Conservation (phyloP, 257 asterid genomes). For the Solanum chiquidenum region DNA sequence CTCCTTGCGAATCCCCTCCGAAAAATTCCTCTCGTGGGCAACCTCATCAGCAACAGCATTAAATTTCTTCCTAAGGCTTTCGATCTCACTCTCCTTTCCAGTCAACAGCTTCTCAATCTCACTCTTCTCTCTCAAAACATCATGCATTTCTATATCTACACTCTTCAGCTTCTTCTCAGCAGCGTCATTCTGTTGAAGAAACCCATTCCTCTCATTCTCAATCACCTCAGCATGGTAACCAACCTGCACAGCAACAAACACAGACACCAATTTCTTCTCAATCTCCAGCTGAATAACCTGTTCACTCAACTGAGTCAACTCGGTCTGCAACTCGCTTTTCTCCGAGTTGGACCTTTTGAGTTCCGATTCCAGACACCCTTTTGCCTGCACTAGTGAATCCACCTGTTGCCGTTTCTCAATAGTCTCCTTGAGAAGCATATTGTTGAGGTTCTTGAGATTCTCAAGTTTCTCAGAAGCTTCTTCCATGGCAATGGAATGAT, state of each 20-base stretch:
- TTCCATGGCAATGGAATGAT: slow-evolving; percentile 19
- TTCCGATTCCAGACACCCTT: slow-evolving; percentile 35
- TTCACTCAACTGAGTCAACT: slow-evolving; percentile 36
- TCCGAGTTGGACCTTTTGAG: slow-evolving; percentile 39
- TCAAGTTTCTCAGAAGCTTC: slow-evolving; percentile 36
- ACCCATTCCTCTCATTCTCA: slow-evolving; percentile 14
- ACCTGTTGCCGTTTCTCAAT: slow-evolving; percentile 61
- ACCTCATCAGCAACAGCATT: slow-evolving; percentile 20
- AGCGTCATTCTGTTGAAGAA: neutral
- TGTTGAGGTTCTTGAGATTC: slow-evolving; percentile 53
- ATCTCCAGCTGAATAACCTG: slow-evolving; percentile 34
- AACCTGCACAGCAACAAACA: slow-evolving; percentile 35
- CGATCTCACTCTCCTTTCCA: slow-evolving; percentile 34
- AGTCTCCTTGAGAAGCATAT: slow-evolving; percentile 51
- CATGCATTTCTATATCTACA: slow-evolving; percentile 30
- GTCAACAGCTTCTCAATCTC: slow-evolving; percentile 17
- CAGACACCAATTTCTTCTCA: slow-evolving; percentile 44
- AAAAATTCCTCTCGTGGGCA: slow-evolving; percentile 25
- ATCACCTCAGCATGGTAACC: slow-evolving; percentile 20
- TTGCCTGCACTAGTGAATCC: slow-evolving; percentile 35
- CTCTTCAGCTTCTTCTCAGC: slow-evolving; percentile 18
- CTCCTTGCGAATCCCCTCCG: slow-evolving; percentile 16
- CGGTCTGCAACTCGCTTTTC: slow-evolving; percentile 27
- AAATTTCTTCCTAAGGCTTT: slow-evolving; percentile 22
- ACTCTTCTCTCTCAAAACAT: slow-evolving; percentile 19